Percentiles rank a stretch among this genome's conserved stretches.
Conservation (phyloP, 192 early-diverging fungal species). For the Podochytrium sp. region DNA sequence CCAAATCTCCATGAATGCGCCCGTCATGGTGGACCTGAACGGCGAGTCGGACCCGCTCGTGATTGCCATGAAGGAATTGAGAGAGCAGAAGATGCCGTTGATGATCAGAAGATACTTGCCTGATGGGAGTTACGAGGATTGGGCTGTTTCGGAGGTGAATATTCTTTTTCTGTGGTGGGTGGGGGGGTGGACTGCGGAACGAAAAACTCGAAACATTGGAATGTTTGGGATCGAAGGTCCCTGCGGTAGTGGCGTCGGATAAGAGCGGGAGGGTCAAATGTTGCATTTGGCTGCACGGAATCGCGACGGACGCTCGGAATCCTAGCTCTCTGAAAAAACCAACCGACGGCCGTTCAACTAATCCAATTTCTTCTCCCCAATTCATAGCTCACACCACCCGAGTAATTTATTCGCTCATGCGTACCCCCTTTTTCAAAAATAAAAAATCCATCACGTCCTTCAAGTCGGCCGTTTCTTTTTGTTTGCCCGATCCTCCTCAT, state of each 20-base stretch:
- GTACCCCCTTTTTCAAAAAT: not conserved
- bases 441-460: not conserved
- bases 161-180: too few species aligned
- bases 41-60: slow-evolving; percentile 92
- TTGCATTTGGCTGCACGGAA: too few species aligned
- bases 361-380: too few species aligned
- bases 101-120: slow-evolving; percentile 92
- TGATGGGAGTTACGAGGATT: slow-evolving; percentile 93
- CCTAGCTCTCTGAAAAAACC: too few species aligned
- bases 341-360: too few species aligned
- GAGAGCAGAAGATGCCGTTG: slow-evolving; percentile 90
- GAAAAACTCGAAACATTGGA: too few species aligned
- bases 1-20: slow-evolving; percentile 99
- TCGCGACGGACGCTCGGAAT: too few species aligned
- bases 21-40: slow-evolving; percentile 91
- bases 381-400: not conserved
- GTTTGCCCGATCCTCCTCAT: slow-evolving; percentile 53
- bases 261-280: too few species aligned
- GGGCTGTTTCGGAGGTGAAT: slow-evolving; percentile 90
- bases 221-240: too few species aligned
- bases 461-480: slow-evolving; percentile 52
- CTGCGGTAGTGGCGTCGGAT: too few species aligned
- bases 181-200: too few species aligned
- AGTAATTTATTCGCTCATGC: not conserved
- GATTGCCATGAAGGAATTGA: slow-evolving; percentile 94